Evolutionary conservation across 148 eudicot genomes (phyloP).

Genomic region (Chenopodium berlandieri): DNA sequence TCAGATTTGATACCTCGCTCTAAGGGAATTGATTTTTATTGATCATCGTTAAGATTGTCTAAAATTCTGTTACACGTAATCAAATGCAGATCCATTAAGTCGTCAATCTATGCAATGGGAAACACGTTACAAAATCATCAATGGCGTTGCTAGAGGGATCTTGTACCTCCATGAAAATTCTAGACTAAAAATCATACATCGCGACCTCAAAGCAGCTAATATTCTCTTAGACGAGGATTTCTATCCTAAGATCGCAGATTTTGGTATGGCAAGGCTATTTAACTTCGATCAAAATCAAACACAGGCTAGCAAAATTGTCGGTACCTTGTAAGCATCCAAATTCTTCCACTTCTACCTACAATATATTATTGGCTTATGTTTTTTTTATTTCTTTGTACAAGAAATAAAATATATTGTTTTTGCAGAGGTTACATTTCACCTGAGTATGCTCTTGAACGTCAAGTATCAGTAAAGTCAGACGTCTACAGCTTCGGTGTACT

Average conservation of each 20-base stretch:
- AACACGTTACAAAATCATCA: slow-evolving; percentile 26
- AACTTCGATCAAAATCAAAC: slow-evolving; percentile 18
- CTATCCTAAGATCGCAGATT: slow-evolving; percentile 42
- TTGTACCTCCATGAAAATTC: slow-evolving; percentile 40
- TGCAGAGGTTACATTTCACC: slow-evolving; percentile 32
- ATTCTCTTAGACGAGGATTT: slow-evolving; percentile 27
- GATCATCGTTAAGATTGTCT: too few species aligned
- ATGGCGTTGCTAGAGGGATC: slow-evolving; percentile 30
- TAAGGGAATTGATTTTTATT: too few species aligned
- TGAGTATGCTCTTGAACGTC: slow-evolving; percentile 26
- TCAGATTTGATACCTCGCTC: too few species aligned
- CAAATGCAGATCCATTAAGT: slow-evolving; percentile 16
- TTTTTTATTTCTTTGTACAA: too few species aligned
- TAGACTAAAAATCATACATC: slow-evolving; percentile 30
- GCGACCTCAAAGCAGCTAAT: slow-evolving; percentile 35
- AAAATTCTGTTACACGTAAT: too few species aligned
- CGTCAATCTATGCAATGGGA: slow-evolving; percentile 20
- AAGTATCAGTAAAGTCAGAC: slow-evolving; percentile 30
- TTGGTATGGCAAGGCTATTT: slow-evolving; percentile 38
- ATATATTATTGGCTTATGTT: too few species aligned
- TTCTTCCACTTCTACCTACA: too few species aligned
- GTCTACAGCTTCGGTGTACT: slow-evolving; percentile 35
- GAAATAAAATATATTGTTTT: neutral
- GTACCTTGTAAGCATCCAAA: slow-evolving; percentile 26
- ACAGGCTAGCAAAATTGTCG: slow-evolving; percentile 26